Evolutionary conservation across 345 rosid genomes (phyloP).

Genomic region (Eutrema heterophyllum): DNA sequence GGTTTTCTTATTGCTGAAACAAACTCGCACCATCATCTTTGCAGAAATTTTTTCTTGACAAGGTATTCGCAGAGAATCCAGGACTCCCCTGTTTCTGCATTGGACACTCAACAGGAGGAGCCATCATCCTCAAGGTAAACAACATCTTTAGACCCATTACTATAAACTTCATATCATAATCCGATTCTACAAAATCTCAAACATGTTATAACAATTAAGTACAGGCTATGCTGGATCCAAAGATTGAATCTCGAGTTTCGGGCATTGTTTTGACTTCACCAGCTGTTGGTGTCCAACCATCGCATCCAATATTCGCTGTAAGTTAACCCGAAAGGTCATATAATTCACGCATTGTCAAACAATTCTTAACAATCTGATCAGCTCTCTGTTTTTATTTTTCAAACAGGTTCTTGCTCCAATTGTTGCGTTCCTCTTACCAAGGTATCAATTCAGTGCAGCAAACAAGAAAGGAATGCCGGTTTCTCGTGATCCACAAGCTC

Average conservation of each 20-base stretch:
- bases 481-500: slow-evolving; percentile 83
- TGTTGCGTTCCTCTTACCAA: slow-evolving; percentile 62
- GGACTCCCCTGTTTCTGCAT: slow-evolving; percentile 83
- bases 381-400: not conserved
- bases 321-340: not conserved
- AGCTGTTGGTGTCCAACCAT: slow-evolving; percentile 93
- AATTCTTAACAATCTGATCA: not conserved
- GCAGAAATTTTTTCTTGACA: slow-evolving; percentile 71
- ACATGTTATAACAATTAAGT: not conserved
- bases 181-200: not conserved
- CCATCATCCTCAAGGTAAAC: slow-evolving; percentile 74
- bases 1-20: not conserved
- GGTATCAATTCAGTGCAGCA: slow-evolving; percentile 68
- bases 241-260: slow-evolving; percentile 47
- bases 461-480: slow-evolving; percentile 84
- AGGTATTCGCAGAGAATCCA: slow-evolving; percentile 57
- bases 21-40: not conserved
- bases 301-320: slow-evolving; percentile 78
- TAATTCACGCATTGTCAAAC: not conserved
- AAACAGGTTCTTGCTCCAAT: slow-evolving; percentile 75
- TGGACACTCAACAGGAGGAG: slow-evolving; percentile 96
- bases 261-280: slow-evolving; percentile 89
- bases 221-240: slow-evolving; percentile 72
- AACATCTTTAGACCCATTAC: slow-evolving; percentile 1
- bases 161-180: not conserved